Evolutionary conservation across 345 rosid species (phyloP).

Genomic region (Rubroshorea leprosula): DNA sequence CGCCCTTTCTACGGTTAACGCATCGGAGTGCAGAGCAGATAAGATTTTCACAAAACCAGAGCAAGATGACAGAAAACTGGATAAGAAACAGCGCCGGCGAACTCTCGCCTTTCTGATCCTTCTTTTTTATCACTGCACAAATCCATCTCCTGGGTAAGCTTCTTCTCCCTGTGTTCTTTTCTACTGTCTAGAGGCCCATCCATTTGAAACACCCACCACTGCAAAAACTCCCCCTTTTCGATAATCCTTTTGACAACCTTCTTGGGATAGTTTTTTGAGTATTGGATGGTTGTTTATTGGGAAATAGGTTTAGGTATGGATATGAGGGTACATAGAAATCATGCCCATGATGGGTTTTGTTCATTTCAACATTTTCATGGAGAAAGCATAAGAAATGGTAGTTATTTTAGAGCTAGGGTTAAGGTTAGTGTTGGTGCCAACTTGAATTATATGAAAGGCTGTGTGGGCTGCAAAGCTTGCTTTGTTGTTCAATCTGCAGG

Average conservation of each 20-base stretch:
- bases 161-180: neutral
- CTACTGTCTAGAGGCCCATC: neutral
- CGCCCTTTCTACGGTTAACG: too few species aligned
- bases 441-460: slow-evolving; percentile 8
- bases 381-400: slow-evolving; percentile 22
- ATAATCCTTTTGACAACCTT: too few species aligned
- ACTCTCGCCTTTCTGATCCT: neutral
- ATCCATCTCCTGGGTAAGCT: slow-evolving; percentile 15
- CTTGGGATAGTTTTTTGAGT: neutral
- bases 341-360: slow-evolving; percentile 53
- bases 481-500: slow-evolving; percentile 6
- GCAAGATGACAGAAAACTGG: slow-evolving; percentile 16
- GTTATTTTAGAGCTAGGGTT: slow-evolving; percentile 25
- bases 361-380: slow-evolving; percentile 39
- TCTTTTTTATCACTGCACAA: neutral
- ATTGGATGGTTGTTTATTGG: neutral
- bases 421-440: slow-evolving; percentile 18
- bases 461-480: slow-evolving; percentile 12
- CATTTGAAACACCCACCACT: neutral
- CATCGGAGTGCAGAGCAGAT: neutral
- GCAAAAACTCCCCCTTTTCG: neutral
- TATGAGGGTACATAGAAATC: slow-evolving; percentile 39
- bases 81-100: slow-evolving; percentile 26
- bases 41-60: neutral
- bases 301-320: slow-evolving; percentile 36